phyloP scores from a whole-genome alignment of 2,329 filamentous ascomycete genomes.

The Biscogniauxia sp. region DNA sequence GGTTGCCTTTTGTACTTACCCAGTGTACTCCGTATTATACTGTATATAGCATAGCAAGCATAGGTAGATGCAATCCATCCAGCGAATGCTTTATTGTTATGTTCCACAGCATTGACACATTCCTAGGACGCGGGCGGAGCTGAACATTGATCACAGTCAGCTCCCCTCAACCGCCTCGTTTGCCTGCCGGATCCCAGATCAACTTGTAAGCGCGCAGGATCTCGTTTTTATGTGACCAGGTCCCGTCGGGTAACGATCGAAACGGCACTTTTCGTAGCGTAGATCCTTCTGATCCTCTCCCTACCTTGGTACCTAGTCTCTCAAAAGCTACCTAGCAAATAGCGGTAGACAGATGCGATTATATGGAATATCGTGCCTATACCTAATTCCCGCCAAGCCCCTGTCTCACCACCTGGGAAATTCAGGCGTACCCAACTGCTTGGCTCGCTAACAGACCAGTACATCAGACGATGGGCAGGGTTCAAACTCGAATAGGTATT shows the following conservation, averaged over 20 bases:
- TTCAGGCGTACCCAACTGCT: neutral
- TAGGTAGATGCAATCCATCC: no score
- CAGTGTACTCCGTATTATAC: no score
- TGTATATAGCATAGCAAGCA: no score
- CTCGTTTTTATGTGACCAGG: neutral
- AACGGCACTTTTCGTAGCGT: neutral
- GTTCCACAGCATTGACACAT: no score
- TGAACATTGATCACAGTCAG: no score
- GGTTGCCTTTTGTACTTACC: no score
- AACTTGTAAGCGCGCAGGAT: neutral
- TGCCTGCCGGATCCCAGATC: no score
- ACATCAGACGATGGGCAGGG: neutral
- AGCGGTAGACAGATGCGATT: neutral
- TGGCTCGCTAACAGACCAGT: neutral
- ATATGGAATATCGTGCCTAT: neutral
- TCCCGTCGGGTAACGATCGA: neutral
- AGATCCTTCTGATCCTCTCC: neutral
- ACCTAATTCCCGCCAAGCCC: neutral
- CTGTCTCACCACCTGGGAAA: neutral
- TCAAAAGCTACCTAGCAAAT: no score
- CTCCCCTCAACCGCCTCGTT: no score
- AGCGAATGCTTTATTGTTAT: no score
- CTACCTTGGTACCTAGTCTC: neutral
- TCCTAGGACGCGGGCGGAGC: no score
- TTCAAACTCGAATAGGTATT: neutral